Evolutionary conservation across 2,329 filamentous ascomycete species (phyloP), one percentile per base, ranked within the genome.

Genomic region (Talaromyces marneffei): DNA sequence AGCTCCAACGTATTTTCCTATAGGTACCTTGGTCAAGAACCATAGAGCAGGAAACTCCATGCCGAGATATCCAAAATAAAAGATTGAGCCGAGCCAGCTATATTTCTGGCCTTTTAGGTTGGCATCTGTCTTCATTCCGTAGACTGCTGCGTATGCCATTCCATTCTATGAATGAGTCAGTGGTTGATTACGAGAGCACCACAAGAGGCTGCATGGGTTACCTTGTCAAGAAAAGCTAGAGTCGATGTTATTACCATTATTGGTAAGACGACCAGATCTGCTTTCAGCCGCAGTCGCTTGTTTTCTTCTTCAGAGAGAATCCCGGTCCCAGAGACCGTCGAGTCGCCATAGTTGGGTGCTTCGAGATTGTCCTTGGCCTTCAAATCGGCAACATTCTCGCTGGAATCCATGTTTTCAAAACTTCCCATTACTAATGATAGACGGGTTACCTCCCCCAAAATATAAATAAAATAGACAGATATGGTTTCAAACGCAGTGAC

Each of bases 1-100:
- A 8, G n/a, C n/a, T 7, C 55, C 55, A 18, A 57, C 55, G 14
- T 40, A 57, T 57, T 40, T 39, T n/a, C 55, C 55, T n/a, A 57
- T 57, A 29, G 55, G 55, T 7, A 57, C 25, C 40, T 57, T 57
- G 25, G 48, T 52, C 27, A 52, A 52, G 48, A 52, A 52, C 48
- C 48, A 52, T 12, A 52, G 48, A 12, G 55, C 55, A 4, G 37
- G 39, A 37, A 57, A 57, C 18, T 57, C 23, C 35, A 57, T 31
- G 29, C 27, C 18, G 9, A 40, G 40, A 18, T 57, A 57, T 12
- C 55, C 55, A 8, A 57, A 57, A 40, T 57, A 57, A 31, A 57
- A 57, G 2, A 57, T 57, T 6, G 55, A 57, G n/a, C 27, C 27
- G 4, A 40, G 35, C 55, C 55, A 57, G 29, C 55, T 57, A 27